phyloP scores from a whole-genome alignment of 352 stramenopile genomes.

The Phytophthora lateralis region DNA sequence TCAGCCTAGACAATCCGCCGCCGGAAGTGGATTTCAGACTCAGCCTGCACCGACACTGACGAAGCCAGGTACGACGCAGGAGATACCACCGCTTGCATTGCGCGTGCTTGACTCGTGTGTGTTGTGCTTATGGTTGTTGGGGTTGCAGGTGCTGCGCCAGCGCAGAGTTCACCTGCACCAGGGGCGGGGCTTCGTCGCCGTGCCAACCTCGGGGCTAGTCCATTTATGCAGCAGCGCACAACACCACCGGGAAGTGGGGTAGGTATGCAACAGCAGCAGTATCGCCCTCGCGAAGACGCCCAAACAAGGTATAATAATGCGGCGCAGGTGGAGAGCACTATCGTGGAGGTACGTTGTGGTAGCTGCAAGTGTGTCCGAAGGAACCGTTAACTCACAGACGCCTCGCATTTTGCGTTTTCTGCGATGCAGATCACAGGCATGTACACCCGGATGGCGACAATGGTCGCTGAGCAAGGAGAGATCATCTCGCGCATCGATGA shows the following conservation, averaged over 20 bases:
- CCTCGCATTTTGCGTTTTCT: not conserved
- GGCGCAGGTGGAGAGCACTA: slow-evolving; percentile 81
- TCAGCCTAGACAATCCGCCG: slow-evolving; percentile 12
- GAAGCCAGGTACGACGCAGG: slow-evolving; percentile 30
- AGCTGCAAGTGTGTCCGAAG: not conserved
- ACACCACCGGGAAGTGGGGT: slow-evolving; percentile 29
- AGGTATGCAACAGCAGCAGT: slow-evolving; percentile 58
- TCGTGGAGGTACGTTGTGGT: slow-evolving; percentile 65
- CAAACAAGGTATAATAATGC: slow-evolving; percentile 81
- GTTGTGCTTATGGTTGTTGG: slow-evolving; percentile 2
- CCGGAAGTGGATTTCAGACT: slow-evolving; percentile 25
- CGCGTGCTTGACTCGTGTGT: slow-evolving; percentile 1
- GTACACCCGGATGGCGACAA: slow-evolving; percentile 87
- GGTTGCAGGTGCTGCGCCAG: slow-evolving; percentile 18
- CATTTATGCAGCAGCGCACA: slow-evolving; percentile 76
- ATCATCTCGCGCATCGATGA: slow-evolving; percentile 86
- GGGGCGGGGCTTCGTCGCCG: slow-evolving; percentile 60
- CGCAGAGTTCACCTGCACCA: slow-evolving; percentile 27
- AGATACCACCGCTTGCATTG: not conserved
- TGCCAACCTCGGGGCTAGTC: slow-evolving; percentile 63
- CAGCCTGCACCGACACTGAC: slow-evolving; percentile 15
- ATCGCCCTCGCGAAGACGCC: slow-evolving; percentile 68
- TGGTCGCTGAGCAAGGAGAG: slow-evolving; percentile 82
- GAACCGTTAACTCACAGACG: not conserved
- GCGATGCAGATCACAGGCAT: slow-evolving; percentile 76